Evolutionary conservation across 2,329 filamentous ascomycete genomes (phyloP), one percentile per base, ranked within the genome.

Genomic region (Aureobasidium leucospermi): DNA sequence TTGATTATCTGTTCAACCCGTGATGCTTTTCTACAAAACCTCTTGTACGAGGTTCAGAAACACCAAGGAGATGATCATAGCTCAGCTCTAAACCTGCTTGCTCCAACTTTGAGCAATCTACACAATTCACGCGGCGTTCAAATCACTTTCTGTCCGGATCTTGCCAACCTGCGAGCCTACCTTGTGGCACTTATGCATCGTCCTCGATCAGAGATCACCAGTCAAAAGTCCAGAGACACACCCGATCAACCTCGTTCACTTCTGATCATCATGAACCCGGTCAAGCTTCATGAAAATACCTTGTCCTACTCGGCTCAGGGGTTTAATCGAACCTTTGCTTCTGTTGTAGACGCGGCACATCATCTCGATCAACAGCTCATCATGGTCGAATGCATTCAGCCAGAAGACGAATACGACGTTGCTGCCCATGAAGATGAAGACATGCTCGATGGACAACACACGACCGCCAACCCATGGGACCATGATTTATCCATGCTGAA

Each of bases 241-340:
- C 10, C 7, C 5, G 29, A 41, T 15, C 6, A 56, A 6, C 3
- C 10, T 11, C 31, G 29, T 8, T 79, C 81, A 0, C 69, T 79
- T 23, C 73, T 90, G 3, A 70, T 89, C 1, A 72, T 88, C 1
- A 87, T 89, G 65, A 85, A 86, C 53, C 78, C 88, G 43, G 67
- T 91, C 15, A 75, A 79, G 19, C 70, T 88, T 43, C 89, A 92
- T 69, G 79, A 82, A 28, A 79, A 82, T 58, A 88, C 86, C 0
- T 84, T 84, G 63, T 86, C 89, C 61, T 91, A 87, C 82, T 90
- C 86, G 53, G 87, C 85, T 0, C 88, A 91, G 71, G 89, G 88
- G 0, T 70, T 92, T 11, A 79, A 82, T 19, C 79, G 79, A 60
- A 85, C 85, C 1, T 77, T 84, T n/a, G 79, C 87, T 1, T 73